Conservation (phyloP, 1,284 basidiomycete species). For the Naganishia albida region DNA sequence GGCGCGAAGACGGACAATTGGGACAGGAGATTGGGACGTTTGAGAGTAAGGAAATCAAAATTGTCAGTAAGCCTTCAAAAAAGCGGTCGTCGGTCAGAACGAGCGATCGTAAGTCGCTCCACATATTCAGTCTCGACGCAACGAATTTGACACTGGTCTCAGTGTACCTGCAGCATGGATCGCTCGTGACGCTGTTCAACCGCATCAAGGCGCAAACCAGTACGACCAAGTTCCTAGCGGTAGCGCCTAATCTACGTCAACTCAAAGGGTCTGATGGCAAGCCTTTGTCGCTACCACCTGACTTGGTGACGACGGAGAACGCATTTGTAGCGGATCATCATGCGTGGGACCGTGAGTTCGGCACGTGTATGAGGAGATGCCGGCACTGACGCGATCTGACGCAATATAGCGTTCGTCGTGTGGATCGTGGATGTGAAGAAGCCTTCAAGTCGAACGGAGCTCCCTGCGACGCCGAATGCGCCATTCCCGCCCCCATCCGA, state of each 20-base stretch:
- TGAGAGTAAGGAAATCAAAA: conserved; percentile 88
- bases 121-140: conserved; percentile 27
- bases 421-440: conserved; percentile 69
- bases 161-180: conserved; percentile 95
- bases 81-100: conserved; percentile 92
- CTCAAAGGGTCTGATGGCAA: conserved; percentile 88
- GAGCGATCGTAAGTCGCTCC: conserved; percentile 76
- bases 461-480: conserved; percentile 2
- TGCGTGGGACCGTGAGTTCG: conserved; percentile 59
- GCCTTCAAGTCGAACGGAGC: conserved; percentile 70
- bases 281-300: conserved; percentile 67
- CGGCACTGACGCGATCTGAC: not conserved
- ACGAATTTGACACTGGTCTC: conserved; percentile 31
- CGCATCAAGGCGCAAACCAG: conserved; percentile 88
- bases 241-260: conserved; percentile 82
- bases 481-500: conserved; percentile 81
- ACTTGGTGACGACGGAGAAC: conserved; percentile 29
- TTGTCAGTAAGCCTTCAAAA: conserved; percentile 95
- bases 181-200: conserved; percentile 92
- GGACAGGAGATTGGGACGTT: conserved; percentile 71
- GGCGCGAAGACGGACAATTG: conserved; percentile 1
- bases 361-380: not conserved
- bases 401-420: conserved; percentile 76
- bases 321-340: conserved; percentile 56
- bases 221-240: conserved; percentile 93